phyloP scores from a whole-genome alignment of 2,329 filamentous ascomycete genomes.

The Chrysoporthe austroafricana region DNA sequence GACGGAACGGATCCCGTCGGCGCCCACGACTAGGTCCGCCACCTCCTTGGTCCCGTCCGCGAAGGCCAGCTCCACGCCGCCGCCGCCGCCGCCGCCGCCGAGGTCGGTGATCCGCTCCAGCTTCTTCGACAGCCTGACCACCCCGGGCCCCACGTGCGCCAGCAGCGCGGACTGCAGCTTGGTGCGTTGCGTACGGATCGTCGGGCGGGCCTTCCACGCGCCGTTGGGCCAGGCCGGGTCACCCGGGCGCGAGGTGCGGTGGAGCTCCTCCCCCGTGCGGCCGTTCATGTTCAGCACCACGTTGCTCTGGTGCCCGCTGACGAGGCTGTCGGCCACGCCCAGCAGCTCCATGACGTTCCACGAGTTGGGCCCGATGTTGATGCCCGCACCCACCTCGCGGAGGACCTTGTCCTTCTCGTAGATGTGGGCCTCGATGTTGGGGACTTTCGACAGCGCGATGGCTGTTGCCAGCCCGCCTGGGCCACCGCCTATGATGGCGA shows the following conservation, averaged over 20 bases:
- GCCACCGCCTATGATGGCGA: conserved; percentile 28
- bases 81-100: background rate
- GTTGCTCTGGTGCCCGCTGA: conserved; percentile 23
- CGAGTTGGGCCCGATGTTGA: conserved; percentile 41
- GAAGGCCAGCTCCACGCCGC: conserved; percentile 49
- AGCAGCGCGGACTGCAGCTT: conserved; percentile 54
- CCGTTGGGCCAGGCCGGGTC: conserved; percentile 23
- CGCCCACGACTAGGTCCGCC: conserved; percentile 54
- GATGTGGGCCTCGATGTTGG: conserved; percentile 39
- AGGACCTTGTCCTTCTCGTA: conserved; percentile 43
- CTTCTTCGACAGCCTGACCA: conserved; percentile 50
- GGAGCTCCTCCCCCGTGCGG: conserved; percentile 35
- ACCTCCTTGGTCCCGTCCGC: conserved; percentile 45
- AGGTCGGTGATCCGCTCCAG: conserved; percentile 45
- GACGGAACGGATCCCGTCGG: conserved; percentile 56
- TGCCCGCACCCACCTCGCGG: conserved; percentile 44
- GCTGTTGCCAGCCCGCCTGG: conserved; percentile 32
- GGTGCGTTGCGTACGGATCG: conserved; percentile 34
- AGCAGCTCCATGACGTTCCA: conserved; percentile 41
- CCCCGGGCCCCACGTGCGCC: conserved; percentile 46
- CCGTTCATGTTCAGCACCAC: conserved; percentile 33
- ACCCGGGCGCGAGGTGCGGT: conserved; percentile 32
- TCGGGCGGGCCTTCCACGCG: conserved; percentile 21
- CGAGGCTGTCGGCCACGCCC: conserved; percentile 34
- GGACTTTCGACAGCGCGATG: conserved; percentile 37